Conservation (phyloP, 352 stramenopile genomes). For the Thalassiosira oceanica region DNA sequence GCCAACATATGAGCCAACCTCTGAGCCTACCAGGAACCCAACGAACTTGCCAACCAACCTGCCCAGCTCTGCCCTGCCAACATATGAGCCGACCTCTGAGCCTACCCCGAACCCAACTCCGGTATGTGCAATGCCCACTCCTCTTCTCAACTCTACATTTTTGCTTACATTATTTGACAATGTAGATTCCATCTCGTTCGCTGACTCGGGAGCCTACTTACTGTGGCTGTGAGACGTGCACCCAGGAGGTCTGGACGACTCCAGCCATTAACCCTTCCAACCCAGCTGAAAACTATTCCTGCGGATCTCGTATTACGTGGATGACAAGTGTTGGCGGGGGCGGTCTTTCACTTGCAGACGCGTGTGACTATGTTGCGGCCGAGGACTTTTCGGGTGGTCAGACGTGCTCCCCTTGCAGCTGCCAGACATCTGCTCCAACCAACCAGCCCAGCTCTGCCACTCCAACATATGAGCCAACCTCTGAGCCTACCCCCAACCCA, state of each 20-base stretch:
- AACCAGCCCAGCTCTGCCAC: neutral
- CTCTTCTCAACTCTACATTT: too few species aligned
- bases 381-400: neutral
- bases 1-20: neutral
- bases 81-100: too few species aligned
- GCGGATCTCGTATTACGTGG: neutral
- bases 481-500: neutral
- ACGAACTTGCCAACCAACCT: too few species aligned
- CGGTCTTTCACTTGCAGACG: neutral
- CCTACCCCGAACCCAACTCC: neutral
- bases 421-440: neutral
- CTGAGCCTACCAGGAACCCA: neutral
- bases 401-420: neutral
- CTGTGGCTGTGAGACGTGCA: neutral
- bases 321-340: neutral
- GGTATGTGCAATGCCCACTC: too few species aligned
- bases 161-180: too few species aligned
- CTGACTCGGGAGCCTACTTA: slow-evolving; percentile 1
- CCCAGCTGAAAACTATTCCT: neutral
- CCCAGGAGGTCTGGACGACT: neutral
- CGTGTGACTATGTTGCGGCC: neutral
- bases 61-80: too few species aligned
- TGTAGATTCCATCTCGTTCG: neutral
- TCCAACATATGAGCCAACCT: neutral
- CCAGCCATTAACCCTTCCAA: neutral